phyloP scores from a whole-genome alignment of 129 eudicot species.

The Flaveria trinervia region DNA sequence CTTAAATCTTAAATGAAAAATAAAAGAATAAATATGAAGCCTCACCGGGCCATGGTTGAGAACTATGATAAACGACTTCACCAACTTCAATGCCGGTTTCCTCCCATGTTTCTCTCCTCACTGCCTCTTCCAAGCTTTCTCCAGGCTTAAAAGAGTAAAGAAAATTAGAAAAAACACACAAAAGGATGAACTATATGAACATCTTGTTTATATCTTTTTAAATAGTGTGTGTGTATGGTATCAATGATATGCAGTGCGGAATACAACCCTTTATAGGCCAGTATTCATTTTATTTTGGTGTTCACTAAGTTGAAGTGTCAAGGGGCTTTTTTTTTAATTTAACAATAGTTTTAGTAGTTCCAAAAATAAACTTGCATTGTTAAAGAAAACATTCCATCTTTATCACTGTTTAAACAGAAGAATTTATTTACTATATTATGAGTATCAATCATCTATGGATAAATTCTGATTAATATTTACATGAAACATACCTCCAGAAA shows the following conservation, averaged over 20 bases:
- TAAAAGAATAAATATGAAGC: neutral
- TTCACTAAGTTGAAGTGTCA: neutral
- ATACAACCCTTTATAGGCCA: neutral
- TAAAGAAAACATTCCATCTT: neutral
- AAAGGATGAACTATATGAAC: neutral
- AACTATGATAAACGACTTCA: constrained; percentile 81
- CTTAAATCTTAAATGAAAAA: neutral
- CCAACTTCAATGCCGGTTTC: constrained; percentile 90
- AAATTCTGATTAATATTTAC: neutral
- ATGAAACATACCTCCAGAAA: constrained; percentile 59
- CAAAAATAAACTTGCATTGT: neutral
- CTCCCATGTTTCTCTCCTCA: constrained; percentile 91
- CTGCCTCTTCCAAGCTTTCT: constrained; percentile 92
- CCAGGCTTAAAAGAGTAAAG: constrained; percentile 57
- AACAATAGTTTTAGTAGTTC: neutral
- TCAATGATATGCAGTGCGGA: neutral
- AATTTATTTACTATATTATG: neutral
- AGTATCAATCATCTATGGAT: neutral
- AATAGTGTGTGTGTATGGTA: neutral
- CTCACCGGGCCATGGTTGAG: constrained; percentile 96
- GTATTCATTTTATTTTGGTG: neutral
- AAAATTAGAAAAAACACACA: neutral
- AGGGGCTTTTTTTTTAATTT: neutral
- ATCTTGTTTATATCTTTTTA: neutral
- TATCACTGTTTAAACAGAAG: neutral